These are phyloP conservation scores for Ceratocystis albifundus DNA, from an alignment of 2,329 filamentous ascomycete genomes.

Conservation along the genomic window DNA sequence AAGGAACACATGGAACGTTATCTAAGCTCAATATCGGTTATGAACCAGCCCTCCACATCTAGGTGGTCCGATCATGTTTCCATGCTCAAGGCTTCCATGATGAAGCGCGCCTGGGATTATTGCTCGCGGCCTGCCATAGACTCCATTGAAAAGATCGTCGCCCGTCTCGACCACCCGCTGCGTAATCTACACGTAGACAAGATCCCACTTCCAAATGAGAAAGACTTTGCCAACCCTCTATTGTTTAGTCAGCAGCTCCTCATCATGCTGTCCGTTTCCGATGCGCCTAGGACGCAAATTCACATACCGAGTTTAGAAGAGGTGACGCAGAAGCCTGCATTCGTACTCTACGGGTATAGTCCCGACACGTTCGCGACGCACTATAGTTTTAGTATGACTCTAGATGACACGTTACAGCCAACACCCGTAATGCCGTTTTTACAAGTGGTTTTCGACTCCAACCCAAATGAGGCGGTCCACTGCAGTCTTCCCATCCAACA, in stretches of 20 bases:
- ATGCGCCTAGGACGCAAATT: not conserved
- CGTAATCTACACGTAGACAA: not conserved
- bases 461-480: constrained; percentile 2
- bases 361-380: not conserved
- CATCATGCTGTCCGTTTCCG: constrained; percentile 1
- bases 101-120: constrained; percentile 4
- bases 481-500: not conserved
- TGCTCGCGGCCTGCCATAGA: not conserved
- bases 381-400: not conserved
- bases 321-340: not conserved
- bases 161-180: not conserved
- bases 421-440: constrained; percentile 11
- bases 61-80: not conserved
- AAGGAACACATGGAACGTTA: constrained; percentile 4
- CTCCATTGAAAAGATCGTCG: constrained; percentile 1
- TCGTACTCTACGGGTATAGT: constrained; percentile 6
- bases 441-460: constrained; percentile 16
- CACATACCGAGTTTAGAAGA: not conserved
- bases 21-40: not conserved
- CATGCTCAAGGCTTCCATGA: not conserved
- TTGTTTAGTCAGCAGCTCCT: not conserved
- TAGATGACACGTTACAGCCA: not conserved
- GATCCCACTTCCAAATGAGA: not conserved
- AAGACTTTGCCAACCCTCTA: not conserved
- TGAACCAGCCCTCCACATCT: not conserved